Evolutionary conservation across 768 basidiomycete genomes (phyloP).

Genomic region (Trametes maxima): DNA sequence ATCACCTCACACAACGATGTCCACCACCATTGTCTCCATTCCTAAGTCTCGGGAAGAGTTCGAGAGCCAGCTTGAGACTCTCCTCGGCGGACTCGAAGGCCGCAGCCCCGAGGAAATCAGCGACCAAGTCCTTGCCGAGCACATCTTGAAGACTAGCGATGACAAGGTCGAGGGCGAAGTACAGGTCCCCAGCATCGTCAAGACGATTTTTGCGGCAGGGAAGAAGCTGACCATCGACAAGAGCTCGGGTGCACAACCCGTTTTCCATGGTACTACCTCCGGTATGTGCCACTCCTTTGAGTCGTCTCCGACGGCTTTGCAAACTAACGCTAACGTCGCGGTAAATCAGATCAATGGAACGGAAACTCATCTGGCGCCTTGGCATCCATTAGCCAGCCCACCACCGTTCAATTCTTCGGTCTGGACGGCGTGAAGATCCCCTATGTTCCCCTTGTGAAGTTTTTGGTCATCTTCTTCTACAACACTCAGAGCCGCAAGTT

Average conservation of each 20-base stretch:
- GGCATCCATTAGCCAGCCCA: background rate
- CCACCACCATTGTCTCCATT: background rate
- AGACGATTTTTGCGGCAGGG: background rate
- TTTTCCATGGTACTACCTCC: background rate
- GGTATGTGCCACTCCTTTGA: background rate
- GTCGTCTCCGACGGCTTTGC: background rate
- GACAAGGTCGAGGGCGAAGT: background rate
- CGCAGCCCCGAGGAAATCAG: background rate
- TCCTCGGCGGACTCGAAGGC: background rate
- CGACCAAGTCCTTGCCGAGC: background rate
- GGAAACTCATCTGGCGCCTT: background rate
- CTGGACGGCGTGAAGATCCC: background rate
- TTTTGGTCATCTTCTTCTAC: background rate
- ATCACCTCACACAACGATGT: background rate
- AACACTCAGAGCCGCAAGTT: background rate
- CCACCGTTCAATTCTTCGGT: background rate
- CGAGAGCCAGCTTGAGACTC: background rate
- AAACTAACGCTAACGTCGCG: background rate
- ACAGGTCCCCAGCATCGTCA: background rate
- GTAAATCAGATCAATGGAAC: background rate
- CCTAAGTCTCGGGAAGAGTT: background rate
- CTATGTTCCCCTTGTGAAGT: background rate
- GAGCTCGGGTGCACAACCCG: background rate
- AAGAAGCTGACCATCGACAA: background rate
- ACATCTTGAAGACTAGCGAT: background rate